Conservation (phyloP, 208 protist species). For the Vickermania spadyakhi region DNA sequence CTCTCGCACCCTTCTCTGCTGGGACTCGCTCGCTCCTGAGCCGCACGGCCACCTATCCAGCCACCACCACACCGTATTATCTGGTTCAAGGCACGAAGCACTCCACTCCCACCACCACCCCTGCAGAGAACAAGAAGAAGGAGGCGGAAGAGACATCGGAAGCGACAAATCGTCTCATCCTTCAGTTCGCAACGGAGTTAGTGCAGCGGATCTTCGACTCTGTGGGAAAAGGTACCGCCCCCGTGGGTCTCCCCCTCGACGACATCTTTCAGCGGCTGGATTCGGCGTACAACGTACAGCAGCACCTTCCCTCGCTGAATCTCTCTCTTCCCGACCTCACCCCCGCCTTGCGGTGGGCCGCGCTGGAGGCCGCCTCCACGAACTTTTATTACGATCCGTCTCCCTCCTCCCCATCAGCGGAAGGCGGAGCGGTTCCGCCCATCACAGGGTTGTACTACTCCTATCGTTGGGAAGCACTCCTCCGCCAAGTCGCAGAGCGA, state of each 20-base stretch:
- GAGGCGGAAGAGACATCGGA: too few relatives aligned
- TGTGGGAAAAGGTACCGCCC: background rate
- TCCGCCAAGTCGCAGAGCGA: conserved; percentile 15
- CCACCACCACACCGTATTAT: too few relatives aligned
- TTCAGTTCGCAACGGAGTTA: background rate
- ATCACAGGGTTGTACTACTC: conserved; percentile 10
- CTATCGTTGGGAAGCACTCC: conserved; percentile 34
- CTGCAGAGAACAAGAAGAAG: too few relatives aligned
- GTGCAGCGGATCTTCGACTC: background rate
- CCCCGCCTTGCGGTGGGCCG: background rate
- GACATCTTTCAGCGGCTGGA: background rate
- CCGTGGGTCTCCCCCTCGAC: background rate
- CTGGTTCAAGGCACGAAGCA: too few relatives aligned
- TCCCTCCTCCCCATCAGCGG: background rate
- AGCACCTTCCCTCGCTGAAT: background rate
- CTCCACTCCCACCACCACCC: too few relatives aligned
- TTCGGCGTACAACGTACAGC: background rate
- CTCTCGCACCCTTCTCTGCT: too few relatives aligned
- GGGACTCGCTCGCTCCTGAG: too few relatives aligned
- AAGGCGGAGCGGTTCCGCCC: background rate
- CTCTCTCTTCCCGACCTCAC: background rate
- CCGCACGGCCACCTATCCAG: too few relatives aligned
- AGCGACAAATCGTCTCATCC: background rate
- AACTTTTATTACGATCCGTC: background rate
- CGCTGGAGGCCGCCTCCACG: background rate